Evolutionary conservation across 2,329 filamentous ascomycete genomes (phyloP), one percentile per base, ranked within the genome.

Genomic region (Cytospora leucostoma): DNA sequence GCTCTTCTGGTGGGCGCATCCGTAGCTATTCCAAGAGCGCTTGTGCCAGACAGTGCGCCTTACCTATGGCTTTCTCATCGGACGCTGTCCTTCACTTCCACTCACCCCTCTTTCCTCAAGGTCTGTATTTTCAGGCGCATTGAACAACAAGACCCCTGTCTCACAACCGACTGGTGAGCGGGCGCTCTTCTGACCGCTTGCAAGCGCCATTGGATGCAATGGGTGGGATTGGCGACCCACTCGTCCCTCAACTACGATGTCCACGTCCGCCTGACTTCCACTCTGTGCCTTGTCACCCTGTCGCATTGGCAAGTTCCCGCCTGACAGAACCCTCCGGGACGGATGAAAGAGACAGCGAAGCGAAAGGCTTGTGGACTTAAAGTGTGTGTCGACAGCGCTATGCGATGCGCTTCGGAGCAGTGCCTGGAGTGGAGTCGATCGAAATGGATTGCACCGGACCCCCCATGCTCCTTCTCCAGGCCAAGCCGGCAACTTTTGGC

Each of bases 181-280:
- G 55, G 51, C 53, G 32, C 44, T 40, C 51, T 51, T 66, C 47
- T 59, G 55, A 60, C 51, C 55, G 58, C 55, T 50, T 64, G 61
- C 64, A 65, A 55, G 64, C 62, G 67, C 66, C 64, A 67, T 67
- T 65, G 63, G 65, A 65, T 60, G 52, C 54, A 37, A 56, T 54
- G 56, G 47, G 57, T 56, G 60, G 59, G 59, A 56, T 61, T 57
- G 27, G 55, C 32, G 50, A 47, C 49, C 55, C 61, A 62, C 61
- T 52, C 44, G 38, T 56, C 57, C 53, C 56, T 40, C 37, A 38
- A 40, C 56, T n/a, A 52, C 44, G 56, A 57, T 56, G 60, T 55
- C 60, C 61, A 56, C 63, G 56, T 63, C 54, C 49, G 52, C 53
- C 49, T 50, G 57, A 40, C 60, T 47, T 47, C 44, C 44, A 47